A percentile compares a stretch with the other conserved stretches of the same genome.
phyloP scores from a whole-genome alignment of 1,139 yeast species.

The Hyphopichia buzzinii region DNA sequence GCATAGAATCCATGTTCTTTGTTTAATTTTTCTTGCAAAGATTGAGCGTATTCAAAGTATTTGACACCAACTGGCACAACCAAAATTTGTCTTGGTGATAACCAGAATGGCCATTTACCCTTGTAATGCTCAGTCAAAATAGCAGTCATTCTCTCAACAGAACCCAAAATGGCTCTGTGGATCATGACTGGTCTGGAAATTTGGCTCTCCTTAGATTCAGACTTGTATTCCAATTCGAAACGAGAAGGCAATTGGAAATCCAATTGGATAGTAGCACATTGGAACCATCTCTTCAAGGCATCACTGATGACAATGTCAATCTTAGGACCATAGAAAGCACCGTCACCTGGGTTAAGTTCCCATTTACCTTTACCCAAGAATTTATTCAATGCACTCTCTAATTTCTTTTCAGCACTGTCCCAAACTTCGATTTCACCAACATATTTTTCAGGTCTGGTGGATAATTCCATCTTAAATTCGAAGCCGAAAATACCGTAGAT shows the following conservation, averaged over 20 bases:
- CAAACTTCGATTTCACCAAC: slow-evolving; percentile 87
- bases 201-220: slow-evolving; percentile 52
- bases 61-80: slow-evolving; percentile 96
- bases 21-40: slow-evolving; percentile 63
- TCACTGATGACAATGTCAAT: slow-evolving; percentile 92
- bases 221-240: slow-evolving; percentile 83
- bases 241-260: slow-evolving; percentile 96
- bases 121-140: slow-evolving; percentile 94
- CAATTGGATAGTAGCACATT: slow-evolving; percentile 96
- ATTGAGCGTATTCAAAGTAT: slow-evolving; percentile 83
- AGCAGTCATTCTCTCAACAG: slow-evolving; percentile 98
- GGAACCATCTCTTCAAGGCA: slow-evolving; percentile 91
- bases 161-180: slow-evolving; percentile 96
- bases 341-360: slow-evolving; percentile 94
- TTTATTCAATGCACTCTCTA: slow-evolving; percentile 69
- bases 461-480: slow-evolving; percentile 82
- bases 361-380: slow-evolving; percentile 74
- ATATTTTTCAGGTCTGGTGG: slow-evolving; percentile 91
- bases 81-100: slow-evolving; percentile 93
- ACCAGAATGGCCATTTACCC: slow-evolving; percentile 99
- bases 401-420: slow-evolving; percentile 80
- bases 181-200: slow-evolving; percentile 87
- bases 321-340: slow-evolving; percentile 99
- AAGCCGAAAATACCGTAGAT: slow-evolving; percentile 86
- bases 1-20: slow-evolving; percentile 76